Evolutionary conservation across 2,329 filamentous ascomycete species (phyloP).

Genomic region (Pseudogymnoascus sp.): DNA sequence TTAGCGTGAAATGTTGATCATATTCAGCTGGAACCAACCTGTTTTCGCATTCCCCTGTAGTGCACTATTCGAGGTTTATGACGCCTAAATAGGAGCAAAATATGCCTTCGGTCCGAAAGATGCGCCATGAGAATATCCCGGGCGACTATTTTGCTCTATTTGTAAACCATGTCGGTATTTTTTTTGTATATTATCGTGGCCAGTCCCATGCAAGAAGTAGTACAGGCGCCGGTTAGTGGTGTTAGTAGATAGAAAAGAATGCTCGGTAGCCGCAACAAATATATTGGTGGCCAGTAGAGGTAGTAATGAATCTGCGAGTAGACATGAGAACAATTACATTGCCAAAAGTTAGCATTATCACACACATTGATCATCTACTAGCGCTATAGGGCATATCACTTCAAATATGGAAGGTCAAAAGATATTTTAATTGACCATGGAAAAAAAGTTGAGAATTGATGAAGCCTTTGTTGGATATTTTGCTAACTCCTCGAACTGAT

Average conservation of each 20-base stretch:
- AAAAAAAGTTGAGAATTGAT: background rate
- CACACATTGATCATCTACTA: background rate
- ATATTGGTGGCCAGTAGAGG: background rate
- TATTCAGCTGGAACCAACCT: conserved; percentile 17
- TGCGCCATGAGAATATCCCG: background rate
- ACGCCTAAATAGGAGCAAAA: background rate
- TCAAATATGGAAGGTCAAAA: background rate
- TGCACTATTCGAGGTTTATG: background rate
- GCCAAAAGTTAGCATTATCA: background rate
- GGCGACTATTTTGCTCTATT: background rate
- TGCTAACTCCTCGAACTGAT: conserved; percentile 49
- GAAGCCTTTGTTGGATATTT: conserved; percentile 36
- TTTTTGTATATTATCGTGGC: no score
- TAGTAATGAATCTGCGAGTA: background rate
- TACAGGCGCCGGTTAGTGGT: background rate
- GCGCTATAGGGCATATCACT: background rate
- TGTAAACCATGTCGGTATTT: background rate
- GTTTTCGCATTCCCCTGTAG: background rate
- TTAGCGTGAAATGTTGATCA: conserved; percentile 20
- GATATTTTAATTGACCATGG: background rate
- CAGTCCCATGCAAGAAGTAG: background rate
- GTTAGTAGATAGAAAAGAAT: background rate
- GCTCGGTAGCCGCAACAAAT: background rate
- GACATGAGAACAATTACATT: background rate
- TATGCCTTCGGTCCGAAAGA: background rate